Evolutionary conservation across 371 early-diverging fungal species (phyloP).

Genomic region (Mortierella sp.): DNA sequence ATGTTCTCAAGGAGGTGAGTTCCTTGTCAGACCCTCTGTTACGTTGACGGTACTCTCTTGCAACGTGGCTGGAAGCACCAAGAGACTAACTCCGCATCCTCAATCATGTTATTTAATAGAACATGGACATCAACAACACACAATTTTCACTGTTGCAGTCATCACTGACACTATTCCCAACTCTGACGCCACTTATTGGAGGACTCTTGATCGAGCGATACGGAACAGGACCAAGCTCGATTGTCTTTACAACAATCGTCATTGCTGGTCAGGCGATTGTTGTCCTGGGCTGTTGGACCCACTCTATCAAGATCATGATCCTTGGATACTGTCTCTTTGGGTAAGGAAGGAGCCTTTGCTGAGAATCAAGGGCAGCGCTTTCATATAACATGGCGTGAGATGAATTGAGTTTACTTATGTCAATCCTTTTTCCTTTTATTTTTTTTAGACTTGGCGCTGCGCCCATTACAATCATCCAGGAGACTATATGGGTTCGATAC

Average conservation of each 20-base stretch:
- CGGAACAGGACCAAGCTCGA: slow-evolving; percentile 60
- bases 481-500: slow-evolving; percentile 61
- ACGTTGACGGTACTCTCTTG: neutral
- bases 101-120: slow-evolving; percentile 19
- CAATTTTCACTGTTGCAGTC: slow-evolving; percentile 60
- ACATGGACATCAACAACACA: slow-evolving; percentile 57
- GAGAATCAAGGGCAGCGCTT: neutral
- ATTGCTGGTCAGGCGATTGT: slow-evolving; percentile 52
- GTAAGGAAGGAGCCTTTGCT: slow-evolving; percentile 18
- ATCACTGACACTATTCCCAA: slow-evolving; percentile 58
- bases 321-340: slow-evolving; percentile 59
- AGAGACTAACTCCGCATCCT: neutral
- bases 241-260: slow-evolving; percentile 58
- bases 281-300: slow-evolving; percentile 55
- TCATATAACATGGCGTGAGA: neutral
- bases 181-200: slow-evolving; percentile 56
- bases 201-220: slow-evolving; percentile 58
- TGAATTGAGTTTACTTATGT: neutral
- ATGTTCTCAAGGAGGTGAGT: slow-evolving; percentile 52
- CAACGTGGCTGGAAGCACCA: neutral
- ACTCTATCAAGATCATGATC: slow-evolving; percentile 56
- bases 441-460: slow-evolving; percentile 55
- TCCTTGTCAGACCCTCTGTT: neutral
- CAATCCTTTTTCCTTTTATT: neutral
- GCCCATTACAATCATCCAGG: slow-evolving; percentile 61